These are phyloP conservation scores for Dipodascus albidus DNA, from an alignment of 805 yeast species.

Conservation along the genomic window DNA sequence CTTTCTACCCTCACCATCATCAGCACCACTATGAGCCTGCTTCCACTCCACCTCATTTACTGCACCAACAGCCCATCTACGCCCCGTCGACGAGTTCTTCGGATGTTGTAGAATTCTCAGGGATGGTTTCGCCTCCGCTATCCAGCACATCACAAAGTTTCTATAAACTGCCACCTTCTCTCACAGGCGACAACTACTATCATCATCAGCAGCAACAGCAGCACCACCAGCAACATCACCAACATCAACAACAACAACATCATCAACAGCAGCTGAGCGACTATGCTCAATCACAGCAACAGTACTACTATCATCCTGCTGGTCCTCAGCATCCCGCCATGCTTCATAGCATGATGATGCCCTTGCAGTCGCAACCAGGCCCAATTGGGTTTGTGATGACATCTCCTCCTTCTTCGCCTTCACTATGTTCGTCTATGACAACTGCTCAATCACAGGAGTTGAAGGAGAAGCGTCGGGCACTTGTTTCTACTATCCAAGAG, in stretches of 20 bases:
- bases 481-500: not conserved
- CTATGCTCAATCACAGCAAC: too few species aligned
- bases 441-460: not conserved
- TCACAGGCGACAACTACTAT: not conserved
- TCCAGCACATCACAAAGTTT: not conserved
- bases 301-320: not conserved
- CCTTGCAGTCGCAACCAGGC: not conserved
- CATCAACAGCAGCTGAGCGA: too few species aligned
- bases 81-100: not conserved
- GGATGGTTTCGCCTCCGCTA: not conserved
- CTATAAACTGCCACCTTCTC: not conserved
- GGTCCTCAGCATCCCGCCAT: not conserved
- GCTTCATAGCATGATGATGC: not conserved
- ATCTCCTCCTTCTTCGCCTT: constrained; percentile 2
- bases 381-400: not conserved
- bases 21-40: not conserved
- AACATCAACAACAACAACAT: not conserved
- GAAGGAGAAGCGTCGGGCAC: not conserved
- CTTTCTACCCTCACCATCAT: not conserved
- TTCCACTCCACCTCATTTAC: not conserved
- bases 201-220: not conserved
- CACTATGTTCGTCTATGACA: not conserved
- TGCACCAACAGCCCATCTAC: not conserved
- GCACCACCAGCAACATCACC: not conserved
- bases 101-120: not conserved